These are phyloP conservation scores for Nitzschia inconspicua DNA, from an alignment of 108 stramenopile genomes.

Conservation along the genomic window DNA sequence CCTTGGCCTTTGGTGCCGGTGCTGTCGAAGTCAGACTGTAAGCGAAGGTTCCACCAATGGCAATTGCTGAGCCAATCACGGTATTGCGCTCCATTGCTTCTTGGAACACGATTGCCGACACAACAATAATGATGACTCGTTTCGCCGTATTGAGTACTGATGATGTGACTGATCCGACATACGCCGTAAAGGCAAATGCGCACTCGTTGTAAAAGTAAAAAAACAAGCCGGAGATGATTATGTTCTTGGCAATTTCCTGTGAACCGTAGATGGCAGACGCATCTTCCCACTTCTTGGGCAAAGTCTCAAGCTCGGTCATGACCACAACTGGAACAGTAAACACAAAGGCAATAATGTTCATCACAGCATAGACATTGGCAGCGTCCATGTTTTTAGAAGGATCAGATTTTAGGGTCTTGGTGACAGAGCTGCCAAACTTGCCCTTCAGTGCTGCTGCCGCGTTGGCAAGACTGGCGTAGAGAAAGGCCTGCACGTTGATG, in stretches of 20 bases:
- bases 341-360: slow-evolving; percentile 89
- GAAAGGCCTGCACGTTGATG: slow-evolving; percentile 88
- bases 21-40: slow-evolving; percentile 67
- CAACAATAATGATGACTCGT: slow-evolving; percentile 90
- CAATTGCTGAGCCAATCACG: slow-evolving; percentile 80
- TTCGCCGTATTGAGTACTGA: slow-evolving; percentile 89
- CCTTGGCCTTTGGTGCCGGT: too few species aligned
- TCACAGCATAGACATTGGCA: slow-evolving; percentile 93
- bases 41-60: slow-evolving; percentile 77
- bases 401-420: slow-evolving; percentile 78
- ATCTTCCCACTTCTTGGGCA: slow-evolving; percentile 56
- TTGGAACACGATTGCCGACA: slow-evolving; percentile 71
- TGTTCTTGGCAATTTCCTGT: slow-evolving; percentile 56
- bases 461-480: slow-evolving; percentile 91
- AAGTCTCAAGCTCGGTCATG: slow-evolving; percentile 62
- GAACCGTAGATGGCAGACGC: slow-evolving; percentile 56
- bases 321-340: slow-evolving; percentile 90
- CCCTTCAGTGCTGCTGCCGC: slow-evolving; percentile 85
- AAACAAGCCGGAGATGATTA: slow-evolving; percentile 83
- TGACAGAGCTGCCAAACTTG: slow-evolving; percentile 85
- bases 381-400: slow-evolving; percentile 94
- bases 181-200: slow-evolving; percentile 88
- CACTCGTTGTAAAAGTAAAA: slow-evolving; percentile 97
- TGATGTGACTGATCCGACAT: slow-evolving; percentile 82
- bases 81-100: slow-evolving; percentile 87